phyloP scores from a whole-genome alignment of 169 alveolate species.

The Eimeria acervulina region DNA sequence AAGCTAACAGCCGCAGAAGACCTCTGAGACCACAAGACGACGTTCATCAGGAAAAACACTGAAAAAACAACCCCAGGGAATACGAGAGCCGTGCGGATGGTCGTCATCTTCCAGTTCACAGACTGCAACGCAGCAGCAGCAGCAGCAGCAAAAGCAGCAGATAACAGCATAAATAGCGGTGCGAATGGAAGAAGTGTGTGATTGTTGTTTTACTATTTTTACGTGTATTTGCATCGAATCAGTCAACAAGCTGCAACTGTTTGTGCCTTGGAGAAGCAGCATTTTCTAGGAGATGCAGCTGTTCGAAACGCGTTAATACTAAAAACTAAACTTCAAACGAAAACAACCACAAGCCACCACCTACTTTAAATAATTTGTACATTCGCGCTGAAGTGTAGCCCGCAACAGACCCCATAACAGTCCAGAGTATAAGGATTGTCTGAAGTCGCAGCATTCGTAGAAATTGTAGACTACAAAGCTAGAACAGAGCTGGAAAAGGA shows the following conservation, averaged over 20 bases:
- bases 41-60: slow-evolving; percentile 88
- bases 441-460: slow-evolving; percentile 80
- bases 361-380: slow-evolving; percentile 88
- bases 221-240: too few relatives aligned
- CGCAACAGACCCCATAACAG: slow-evolving; percentile 92
- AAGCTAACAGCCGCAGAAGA: slow-evolving; percentile 87
- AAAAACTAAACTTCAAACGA: background rate
- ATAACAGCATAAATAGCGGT: slow-evolving; percentile 37
- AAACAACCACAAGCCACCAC: too few relatives aligned
- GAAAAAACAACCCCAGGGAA: slow-evolving; percentile 90
- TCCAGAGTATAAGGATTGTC: slow-evolving; percentile 93
- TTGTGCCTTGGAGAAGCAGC: too few relatives aligned
- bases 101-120: slow-evolving; percentile 63
- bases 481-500: too few relatives aligned
- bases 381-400: slow-evolving; percentile 92
- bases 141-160: background rate
- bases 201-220: too few relatives aligned
- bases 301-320: slow-evolving; percentile 56
- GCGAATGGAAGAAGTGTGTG: too few relatives aligned
- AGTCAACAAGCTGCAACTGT: too few relatives aligned
- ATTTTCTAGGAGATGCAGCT: slow-evolving; percentile 64
- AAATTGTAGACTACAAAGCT: too few relatives aligned
- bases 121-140: slow-evolving; percentile 66
- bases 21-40: slow-evolving; percentile 85
- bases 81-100: slow-evolving; percentile 87